phyloP scores from a whole-genome alignment of 2,329 filamentous ascomycete species.

The Calonectria pseudoreteaudii region DNA sequence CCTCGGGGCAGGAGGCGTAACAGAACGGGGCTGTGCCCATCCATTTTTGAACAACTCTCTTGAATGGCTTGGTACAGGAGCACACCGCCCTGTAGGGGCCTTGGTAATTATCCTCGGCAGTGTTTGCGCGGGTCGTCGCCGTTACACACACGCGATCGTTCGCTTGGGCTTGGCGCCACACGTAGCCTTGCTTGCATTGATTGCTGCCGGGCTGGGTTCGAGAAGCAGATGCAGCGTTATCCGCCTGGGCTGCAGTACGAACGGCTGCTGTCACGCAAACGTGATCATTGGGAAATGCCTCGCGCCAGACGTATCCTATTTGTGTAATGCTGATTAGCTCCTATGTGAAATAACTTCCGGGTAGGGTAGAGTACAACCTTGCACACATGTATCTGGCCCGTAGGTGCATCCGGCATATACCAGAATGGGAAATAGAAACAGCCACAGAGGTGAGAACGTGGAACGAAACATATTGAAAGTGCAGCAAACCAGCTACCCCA shows the following conservation, averaged over 20 bases:
- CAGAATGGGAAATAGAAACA: neutral
- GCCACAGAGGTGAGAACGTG: neutral
- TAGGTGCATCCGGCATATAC: neutral
- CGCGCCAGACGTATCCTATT: neutral
- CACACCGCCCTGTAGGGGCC: neutral
- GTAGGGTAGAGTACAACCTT: neutral
- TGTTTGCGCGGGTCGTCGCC: neutral
- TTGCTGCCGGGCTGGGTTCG: neutral
- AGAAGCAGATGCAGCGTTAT: neutral
- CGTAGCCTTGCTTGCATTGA: neutral
- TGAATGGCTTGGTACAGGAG: neutral
- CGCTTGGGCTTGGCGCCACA: neutral
- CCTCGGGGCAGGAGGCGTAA: neutral
- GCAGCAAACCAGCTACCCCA: neutral
- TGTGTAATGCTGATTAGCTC: neutral
- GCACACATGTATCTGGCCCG: neutral
- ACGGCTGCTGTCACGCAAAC: neutral
- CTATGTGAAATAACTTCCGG: neutral
- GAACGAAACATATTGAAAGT: neutral
- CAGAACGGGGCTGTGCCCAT: neutral
- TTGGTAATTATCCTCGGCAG: neutral
- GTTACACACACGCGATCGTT: neutral
- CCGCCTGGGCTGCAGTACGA: neutral
- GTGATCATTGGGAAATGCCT: neutral
- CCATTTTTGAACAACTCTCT: neutral